Base-by-base conservation (phyloP, 768 basidiomycete species). In the Lactarius hengduanensis region DNA sequence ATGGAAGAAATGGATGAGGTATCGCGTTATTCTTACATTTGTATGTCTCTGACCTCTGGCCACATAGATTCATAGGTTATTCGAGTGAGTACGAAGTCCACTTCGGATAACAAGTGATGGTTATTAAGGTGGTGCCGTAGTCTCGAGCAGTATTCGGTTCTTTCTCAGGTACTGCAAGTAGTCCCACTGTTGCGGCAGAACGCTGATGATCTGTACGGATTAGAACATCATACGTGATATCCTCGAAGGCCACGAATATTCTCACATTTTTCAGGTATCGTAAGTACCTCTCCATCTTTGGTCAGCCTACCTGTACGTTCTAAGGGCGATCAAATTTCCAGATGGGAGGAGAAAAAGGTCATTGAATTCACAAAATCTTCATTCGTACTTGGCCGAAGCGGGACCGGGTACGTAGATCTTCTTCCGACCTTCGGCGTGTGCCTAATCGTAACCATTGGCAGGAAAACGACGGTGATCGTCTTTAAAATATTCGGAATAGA, bases 391-490 rank as follows among this genome's bases (percentile, higher is more conserved):
- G 73, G 89, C 0, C 78, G 90, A 30, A 90, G 89, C 71, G 90
- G 90, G 3, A 91, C 90, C 0, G 90, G 89, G 89, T 89, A 70
- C 15, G 80, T 62, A 11, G 7, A 1, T 8, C 15, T 45, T 32
- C 3, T 5, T 10, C 40, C 18, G 2, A 59, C 41, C n/a, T 56
- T 20, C 28, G 36, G 36, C 36, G 20, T 20, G 16, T 40, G n/a
- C 28, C 18, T 50, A 32, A 47, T 26, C 22, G 6, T 26, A 10
- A 1, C 15, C 28, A 5, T 53, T 69, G 38, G 30, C 40, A 89
- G 89, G 0, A 90, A 90, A 80, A 91, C 88, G 0, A 91, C 90
- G 0, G 87, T 88, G 0, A 89, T 91, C 82, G 77, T 91, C 1
- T 88, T 87, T 78, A 90, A 89, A 73, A 90, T 91, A 82, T 78